Evolutionary conservation across 2,329 filamentous ascomycete genomes (phyloP).

Genomic region (Seiridium unicorne): DNA sequence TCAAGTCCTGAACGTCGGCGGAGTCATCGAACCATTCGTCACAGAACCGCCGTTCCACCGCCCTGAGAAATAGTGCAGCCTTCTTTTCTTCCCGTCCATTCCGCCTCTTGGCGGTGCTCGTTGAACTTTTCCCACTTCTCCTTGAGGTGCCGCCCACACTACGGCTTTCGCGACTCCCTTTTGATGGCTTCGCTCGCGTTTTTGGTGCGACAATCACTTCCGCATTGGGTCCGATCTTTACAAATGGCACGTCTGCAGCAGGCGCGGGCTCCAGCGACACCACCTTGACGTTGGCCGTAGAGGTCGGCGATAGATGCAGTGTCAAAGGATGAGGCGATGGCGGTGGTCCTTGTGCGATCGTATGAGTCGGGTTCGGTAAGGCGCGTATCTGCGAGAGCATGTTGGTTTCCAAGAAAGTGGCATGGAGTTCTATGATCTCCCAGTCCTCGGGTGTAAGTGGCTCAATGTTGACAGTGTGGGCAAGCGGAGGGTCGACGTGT

Average conservation of each 20-base stretch:
- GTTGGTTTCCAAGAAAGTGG: conserved; percentile 92
- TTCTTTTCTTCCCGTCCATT: conserved; percentile 62
- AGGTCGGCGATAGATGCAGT: conserved; percentile 90
- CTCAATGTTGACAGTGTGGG: conserved; percentile 95
- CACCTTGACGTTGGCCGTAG: conserved; percentile 87
- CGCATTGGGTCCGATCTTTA: conserved; percentile 89
- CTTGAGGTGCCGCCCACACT: conserved; percentile 79
- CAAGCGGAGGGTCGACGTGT: conserved; percentile 86
- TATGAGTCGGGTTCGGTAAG: conserved; percentile 78
- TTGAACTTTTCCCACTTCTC: conserved; percentile 72
- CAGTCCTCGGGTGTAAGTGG: conserved; percentile 93
- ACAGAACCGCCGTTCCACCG: conserved; percentile 68
- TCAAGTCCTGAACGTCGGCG: conserved; percentile 56
- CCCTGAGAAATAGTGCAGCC: conserved; percentile 74
- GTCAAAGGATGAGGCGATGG: conserved; percentile 75
- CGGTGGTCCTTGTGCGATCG: conserved; percentile 45
- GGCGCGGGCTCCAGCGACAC: conserved; percentile 78
- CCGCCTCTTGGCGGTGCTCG: conserved; percentile 65
- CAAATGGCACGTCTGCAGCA: conserved; percentile 70
- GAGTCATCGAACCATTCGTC: conserved; percentile 78
- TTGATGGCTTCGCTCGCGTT: conserved; percentile 68
- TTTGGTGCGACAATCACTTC: conserved; percentile 98
- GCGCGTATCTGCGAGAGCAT: conserved; percentile 90
- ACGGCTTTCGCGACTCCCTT: conserved; percentile 68
- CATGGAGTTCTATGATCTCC: conserved; percentile 98